These are phyloP conservation scores for Xylaria cubensis DNA, from an alignment of 495 filamentous ascomycete species.

Conservation along the genomic window DNA sequence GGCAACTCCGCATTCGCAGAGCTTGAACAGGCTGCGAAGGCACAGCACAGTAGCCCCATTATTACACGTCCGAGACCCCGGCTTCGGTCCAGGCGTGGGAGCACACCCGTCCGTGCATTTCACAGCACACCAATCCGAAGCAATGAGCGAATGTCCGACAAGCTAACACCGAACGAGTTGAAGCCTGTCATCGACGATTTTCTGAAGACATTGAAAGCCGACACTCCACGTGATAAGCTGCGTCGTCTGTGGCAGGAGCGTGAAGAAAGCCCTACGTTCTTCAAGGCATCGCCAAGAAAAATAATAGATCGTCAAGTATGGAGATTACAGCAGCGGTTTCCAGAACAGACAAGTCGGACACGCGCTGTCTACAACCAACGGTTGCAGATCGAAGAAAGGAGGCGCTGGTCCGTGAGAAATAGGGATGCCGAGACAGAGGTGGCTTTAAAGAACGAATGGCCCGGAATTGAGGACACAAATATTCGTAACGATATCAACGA, in stretches of 20 bases:
- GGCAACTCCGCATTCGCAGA: slow-evolving; percentile 14
- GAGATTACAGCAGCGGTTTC: slow-evolving; percentile 4
- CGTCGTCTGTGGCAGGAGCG: slow-evolving; percentile 26
- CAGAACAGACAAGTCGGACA: neutral
- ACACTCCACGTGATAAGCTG: slow-evolving; percentile 22
- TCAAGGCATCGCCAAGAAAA: neutral
- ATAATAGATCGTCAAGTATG: neutral
- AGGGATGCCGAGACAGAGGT: neutral
- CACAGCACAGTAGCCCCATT: neutral
- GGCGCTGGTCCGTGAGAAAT: neutral
- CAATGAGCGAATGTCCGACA: neutral
- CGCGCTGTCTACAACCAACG: neutral
- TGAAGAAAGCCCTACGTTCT: slow-evolving; percentile 8
- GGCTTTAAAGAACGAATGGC: neutral
- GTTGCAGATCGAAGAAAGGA: slow-evolving; percentile 7
- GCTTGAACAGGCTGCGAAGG: slow-evolving; percentile 24
- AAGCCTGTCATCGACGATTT: slow-evolving; percentile 32
- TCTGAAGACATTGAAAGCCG: slow-evolving; percentile 22
- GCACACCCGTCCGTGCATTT: slow-evolving; percentile 25
- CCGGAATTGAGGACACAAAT: neutral
- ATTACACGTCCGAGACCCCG: neutral
- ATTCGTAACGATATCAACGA: neutral
- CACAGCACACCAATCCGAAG: slow-evolving; percentile 22
- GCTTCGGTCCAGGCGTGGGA: neutral
- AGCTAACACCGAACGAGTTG: slow-evolving; percentile 16